Percentiles rank a stretch among this genome's conserved stretches.
Conservation (phyloP, 2,329 filamentous ascomycete species). For the Lachnellula cervina region DNA sequence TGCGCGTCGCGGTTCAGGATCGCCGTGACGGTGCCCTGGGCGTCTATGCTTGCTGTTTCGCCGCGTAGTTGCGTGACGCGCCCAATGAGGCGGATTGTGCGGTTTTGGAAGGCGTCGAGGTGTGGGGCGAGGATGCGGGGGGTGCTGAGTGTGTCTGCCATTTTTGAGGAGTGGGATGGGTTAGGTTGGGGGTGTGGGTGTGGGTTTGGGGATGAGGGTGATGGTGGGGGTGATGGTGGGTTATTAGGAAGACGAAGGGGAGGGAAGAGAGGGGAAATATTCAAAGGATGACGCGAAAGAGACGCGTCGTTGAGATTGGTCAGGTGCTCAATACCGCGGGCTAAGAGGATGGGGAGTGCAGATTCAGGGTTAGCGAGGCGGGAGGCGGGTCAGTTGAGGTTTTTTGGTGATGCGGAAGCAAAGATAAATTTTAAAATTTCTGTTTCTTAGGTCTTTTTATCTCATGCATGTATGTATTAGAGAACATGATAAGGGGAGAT, state of each 20-base stretch:
- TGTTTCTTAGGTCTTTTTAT: too few species aligned
- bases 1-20: constrained; percentile 70
- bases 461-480: too few species aligned
- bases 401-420: too few species aligned
- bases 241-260: background rate
- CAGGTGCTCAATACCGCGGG: background rate
- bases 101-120: constrained; percentile 68
- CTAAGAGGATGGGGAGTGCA: background rate
- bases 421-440: too few species aligned
- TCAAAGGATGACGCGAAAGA: background rate
- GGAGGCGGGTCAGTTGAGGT: background rate
- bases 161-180: constrained; percentile 34
- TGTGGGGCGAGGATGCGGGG: constrained; percentile 80
- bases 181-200: background rate
- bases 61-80: constrained; percentile 79
- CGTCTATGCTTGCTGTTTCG: constrained; percentile 74
- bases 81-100: constrained; percentile 79
- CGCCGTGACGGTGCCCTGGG: constrained; percentile 70
- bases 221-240: background rate
- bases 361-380: background rate
- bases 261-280: background rate
- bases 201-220: background rate
- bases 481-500: too few species aligned
- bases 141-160: constrained; percentile 64
- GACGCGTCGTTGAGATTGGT: background rate